Evolutionary conservation across 2,329 filamentous ascomycete genomes (phyloP), one percentile per base, ranked within the genome.

Genomic region (Alternaria conjuncta): DNA sequence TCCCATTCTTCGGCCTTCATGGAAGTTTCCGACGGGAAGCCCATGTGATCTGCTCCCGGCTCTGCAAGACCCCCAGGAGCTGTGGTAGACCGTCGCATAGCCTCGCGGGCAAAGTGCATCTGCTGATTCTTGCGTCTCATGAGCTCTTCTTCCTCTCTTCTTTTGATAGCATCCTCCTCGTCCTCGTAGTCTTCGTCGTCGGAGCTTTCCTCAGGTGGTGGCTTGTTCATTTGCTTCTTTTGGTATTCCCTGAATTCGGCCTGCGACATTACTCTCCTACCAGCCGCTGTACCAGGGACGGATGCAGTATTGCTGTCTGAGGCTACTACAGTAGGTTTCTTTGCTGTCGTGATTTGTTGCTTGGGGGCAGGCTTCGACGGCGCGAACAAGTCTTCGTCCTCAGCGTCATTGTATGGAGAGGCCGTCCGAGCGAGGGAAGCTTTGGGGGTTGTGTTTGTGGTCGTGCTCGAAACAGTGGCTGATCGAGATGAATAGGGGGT

Each of bases 131-230:
- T 75, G 18, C 76, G 74, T 46, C 74, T 71, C 45, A 71, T 58
- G 18, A 75, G 65, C 51, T 78, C 74, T 50, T 79, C 75, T 57
- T 79, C 73, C 55, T 78, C 67, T 13, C 76, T 72, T 55, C 73
- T 72, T 65, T 69, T 67, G 58, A 77, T 75, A 4, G 74, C 74
- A 15, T 80, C 78, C 60, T 80, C 78, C 61, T 80, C 78, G 46
- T 79, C 78, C 45, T 80, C 78, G 57, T 79, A 79, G 47, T 79
- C 75, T 36, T 78, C 76, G 9, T 78, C 74, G 9, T 76, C 75
- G 3, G 73, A 75, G 61, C 70, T 74, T 44, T 77, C 72, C 8
- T 72, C 66, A 20, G 70, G 64, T 3, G 63, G 56, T n/a, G 76
- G 67, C 41, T 78, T 69, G 8, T 67, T 63, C 45, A 70, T 68